Conservation (phyloP, 257 asterid genomes). For the Ilex asprella region DNA sequence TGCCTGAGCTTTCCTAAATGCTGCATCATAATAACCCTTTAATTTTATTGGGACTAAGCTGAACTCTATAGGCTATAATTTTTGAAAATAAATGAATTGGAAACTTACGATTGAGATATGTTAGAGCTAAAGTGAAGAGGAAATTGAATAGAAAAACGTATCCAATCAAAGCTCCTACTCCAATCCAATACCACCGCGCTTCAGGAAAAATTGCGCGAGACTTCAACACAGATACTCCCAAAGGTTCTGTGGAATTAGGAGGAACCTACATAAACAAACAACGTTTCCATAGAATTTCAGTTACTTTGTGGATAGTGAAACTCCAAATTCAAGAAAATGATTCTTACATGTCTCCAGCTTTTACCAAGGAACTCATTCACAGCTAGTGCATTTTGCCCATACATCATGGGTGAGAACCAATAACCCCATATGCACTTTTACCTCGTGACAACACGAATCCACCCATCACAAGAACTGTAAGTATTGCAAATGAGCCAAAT, state of each 20-base stretch:
- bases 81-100: not conserved
- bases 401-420: slow-evolving; percentile 81
- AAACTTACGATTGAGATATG: slow-evolving; percentile 62
- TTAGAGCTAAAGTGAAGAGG: slow-evolving; percentile 27
- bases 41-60: not conserved
- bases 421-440: slow-evolving; percentile 75
- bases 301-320: not conserved
- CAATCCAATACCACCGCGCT: slow-evolving; percentile 45
- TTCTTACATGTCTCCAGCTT: slow-evolving; percentile 76
- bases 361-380: slow-evolving; percentile 77
- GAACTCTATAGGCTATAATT: not conserved
- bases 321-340: slow-evolving; percentile 5
- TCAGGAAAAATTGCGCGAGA: slow-evolving; percentile 31
- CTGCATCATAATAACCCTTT: slow-evolving; percentile 29
- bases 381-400: slow-evolving; percentile 64
- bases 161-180: slow-evolving; percentile 36
- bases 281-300: not conserved
- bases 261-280: slow-evolving; percentile 15
- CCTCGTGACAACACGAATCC: slow-evolving; percentile 71
- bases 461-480: slow-evolving; percentile 45
- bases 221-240: slow-evolving; percentile 26
- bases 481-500: slow-evolving; percentile 52
- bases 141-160: slow-evolving; percentile 25
- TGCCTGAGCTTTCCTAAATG: slow-evolving; percentile 67
- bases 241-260: slow-evolving; percentile 16